phyloP scores from a whole-genome alignment of 2,329 filamentous ascomycete species.

The Neospermospora avenae region DNA sequence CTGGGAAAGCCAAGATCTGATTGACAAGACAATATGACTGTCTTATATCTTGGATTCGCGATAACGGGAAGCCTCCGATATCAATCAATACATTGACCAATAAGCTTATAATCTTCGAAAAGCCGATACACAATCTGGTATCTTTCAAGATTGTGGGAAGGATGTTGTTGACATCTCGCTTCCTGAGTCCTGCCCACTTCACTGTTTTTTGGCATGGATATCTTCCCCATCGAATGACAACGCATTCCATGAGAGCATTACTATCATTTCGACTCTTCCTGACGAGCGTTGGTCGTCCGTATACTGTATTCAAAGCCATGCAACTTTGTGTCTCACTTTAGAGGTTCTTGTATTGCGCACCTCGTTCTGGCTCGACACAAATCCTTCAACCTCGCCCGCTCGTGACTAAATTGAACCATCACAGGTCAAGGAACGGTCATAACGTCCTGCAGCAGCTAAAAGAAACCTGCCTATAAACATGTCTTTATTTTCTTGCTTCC shows the following conservation, averaged over 20 bases:
- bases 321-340: no score
- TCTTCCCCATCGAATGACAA: no score
- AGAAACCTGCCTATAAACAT: neutral
- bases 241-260: no score
- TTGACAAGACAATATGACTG: neutral
- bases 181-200: no score
- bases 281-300: no score
- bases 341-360: no score
- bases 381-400: no score
- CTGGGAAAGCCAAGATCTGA: neutral
- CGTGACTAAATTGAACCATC: no score
- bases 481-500: neutral
- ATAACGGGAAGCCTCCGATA: neutral
- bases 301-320: no score
- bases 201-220: no score
- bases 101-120: neutral
- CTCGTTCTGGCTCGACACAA: no score
- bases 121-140: neutral
- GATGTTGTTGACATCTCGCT: neutral
- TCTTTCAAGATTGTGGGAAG: neutral
- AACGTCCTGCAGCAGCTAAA: neutral
- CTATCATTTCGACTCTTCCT: no score
- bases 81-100: neutral
- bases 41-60: neutral
- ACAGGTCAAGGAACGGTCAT: neutral